Percentiles rank a stretch among this genome's conserved stretches.
phyloP scores from a whole-genome alignment of 2,329 filamentous ascomycete species.

The Colletotrichum melonis region DNA sequence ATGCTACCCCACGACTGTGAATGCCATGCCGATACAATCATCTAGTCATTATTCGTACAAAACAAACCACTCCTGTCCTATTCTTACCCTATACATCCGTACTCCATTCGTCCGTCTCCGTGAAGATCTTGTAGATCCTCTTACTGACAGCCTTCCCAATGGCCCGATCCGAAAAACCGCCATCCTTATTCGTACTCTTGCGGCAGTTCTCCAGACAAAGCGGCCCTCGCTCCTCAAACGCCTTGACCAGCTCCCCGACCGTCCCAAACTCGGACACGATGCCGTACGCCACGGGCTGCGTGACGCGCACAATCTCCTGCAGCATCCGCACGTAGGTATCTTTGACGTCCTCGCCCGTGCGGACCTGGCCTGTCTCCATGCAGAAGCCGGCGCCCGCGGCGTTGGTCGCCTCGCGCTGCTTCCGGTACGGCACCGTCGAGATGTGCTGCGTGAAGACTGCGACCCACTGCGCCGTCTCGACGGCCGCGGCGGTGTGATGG shows the following conservation, averaged over 20 bases:
- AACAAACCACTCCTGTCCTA: too few relatives aligned
- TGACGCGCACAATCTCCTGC: constrained; percentile 79
- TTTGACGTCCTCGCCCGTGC: constrained; percentile 70
- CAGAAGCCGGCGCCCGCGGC: constrained; percentile 74
- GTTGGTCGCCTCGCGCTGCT: constrained; percentile 58
- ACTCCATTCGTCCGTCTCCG: constrained; percentile 64
- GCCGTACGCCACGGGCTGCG: constrained; percentile 77
- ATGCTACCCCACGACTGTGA: background rate
- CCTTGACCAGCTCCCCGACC: constrained; percentile 68
- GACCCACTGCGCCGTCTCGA: constrained; percentile 80
- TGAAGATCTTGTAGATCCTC: constrained; percentile 71
- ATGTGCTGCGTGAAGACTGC: constrained; percentile 82
- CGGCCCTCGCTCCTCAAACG: constrained; percentile 69
- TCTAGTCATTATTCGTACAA: background rate
- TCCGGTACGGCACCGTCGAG: constrained; percentile 79
- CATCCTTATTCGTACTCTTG: constrained; percentile 68
- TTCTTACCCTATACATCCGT: constrained; percentile 58
- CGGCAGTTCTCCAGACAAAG: constrained; percentile 70
- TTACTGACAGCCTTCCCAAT: constrained; percentile 70
- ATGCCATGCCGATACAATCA: background rate
- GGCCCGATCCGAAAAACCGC: constrained; percentile 63
- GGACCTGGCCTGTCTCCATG: constrained; percentile 83
- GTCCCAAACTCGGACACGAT: constrained; percentile 71
- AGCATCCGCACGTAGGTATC: constrained; percentile 83
- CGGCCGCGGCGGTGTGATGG: constrained; percentile 71